Percentiles rank a stretch among this genome's conserved stretches.
Evolutionary conservation across 768 basidiomycete species (phyloP).

Genomic region (Sistotremastrum niveocremeum): DNA sequence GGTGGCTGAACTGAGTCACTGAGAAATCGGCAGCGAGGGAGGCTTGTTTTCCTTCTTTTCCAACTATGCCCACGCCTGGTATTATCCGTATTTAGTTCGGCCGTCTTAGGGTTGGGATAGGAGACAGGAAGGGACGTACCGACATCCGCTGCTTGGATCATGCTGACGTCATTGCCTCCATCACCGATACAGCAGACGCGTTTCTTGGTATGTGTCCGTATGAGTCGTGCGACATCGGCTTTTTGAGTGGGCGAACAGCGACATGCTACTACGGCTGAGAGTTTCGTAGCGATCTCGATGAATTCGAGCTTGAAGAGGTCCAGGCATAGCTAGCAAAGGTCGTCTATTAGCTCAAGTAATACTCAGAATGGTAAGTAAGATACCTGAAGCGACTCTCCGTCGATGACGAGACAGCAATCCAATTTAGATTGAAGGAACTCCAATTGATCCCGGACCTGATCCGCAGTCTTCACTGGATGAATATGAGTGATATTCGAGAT

Average conservation of each 20-base stretch:
- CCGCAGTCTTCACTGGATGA: constrained; percentile 65
- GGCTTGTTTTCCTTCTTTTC: constrained; percentile 97
- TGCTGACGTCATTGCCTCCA: constrained; percentile 97
- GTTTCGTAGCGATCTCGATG: constrained; percentile 88
- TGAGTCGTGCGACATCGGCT: constrained; percentile 91
- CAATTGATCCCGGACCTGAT: constrained; percentile 74
- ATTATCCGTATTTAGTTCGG: too few relatives aligned
- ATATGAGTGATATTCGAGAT: neutral
- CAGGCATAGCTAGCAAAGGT: constrained; percentile 58
- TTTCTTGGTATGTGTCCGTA: constrained; percentile 82
- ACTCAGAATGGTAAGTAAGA: constrained; percentile 4
- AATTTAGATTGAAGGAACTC: constrained; percentile 90
- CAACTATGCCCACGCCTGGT: constrained; percentile 89
- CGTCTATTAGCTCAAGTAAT: neutral
- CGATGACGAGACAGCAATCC: constrained; percentile 96
- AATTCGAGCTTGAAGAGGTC: constrained; percentile 89
- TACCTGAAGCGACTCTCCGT: constrained; percentile 92
- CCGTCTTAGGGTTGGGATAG: neutral
- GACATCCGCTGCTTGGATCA: constrained; percentile 99
- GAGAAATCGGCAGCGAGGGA: constrained; percentile 99
- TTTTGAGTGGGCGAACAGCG: constrained; percentile 98
- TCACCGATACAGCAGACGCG: constrained; percentile 98
- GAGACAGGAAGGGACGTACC: constrained; percentile 43
- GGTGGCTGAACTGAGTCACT: constrained; percentile 88
- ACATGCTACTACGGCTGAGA: constrained; percentile 93